These are phyloP conservation scores for Suhomyces panamericanus DNA, from an alignment of 1,139 yeast species.

Conservation along the genomic window DNA sequence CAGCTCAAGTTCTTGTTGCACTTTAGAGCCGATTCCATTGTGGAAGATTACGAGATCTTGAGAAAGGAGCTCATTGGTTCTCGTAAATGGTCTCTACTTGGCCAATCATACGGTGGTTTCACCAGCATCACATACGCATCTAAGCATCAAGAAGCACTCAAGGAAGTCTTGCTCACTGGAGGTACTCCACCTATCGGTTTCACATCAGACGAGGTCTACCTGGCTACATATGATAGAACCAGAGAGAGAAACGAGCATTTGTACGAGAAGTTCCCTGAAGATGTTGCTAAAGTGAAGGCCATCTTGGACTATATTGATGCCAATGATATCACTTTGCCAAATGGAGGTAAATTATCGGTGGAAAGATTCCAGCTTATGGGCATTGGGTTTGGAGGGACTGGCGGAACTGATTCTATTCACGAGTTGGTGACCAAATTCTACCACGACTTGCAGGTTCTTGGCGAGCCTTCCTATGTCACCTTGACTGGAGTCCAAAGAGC, in stretches of 20 bases:
- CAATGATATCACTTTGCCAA: slow-evolving; percentile 40
- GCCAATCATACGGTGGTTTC: slow-evolving; percentile 63
- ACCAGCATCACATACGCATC: slow-evolving; percentile 52
- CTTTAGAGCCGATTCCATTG: slow-evolving; percentile 55
- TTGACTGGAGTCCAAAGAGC: slow-evolving; percentile 32
- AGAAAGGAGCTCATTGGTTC: slow-evolving; percentile 36
- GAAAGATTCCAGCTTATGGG: slow-evolving; percentile 58
- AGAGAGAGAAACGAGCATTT: slow-evolving; percentile 49
- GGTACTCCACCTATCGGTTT: slow-evolving; percentile 55
- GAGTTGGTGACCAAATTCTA: slow-evolving; percentile 38
- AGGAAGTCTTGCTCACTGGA: slow-evolving; percentile 50
- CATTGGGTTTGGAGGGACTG: slow-evolving; percentile 47
- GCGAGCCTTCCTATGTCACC: slow-evolving; percentile 37
- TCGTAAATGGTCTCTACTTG: slow-evolving; percentile 51
- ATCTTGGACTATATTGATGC: slow-evolving; percentile 38
- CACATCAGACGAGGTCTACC: slow-evolving; percentile 49
- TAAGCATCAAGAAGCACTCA: slow-evolving; percentile 38
- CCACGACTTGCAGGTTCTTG: slow-evolving; percentile 36
- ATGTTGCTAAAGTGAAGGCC: slow-evolving; percentile 34
- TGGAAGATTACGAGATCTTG: slow-evolving; percentile 50
- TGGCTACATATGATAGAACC: slow-evolving; percentile 47
- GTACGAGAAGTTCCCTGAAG: slow-evolving; percentile 51
- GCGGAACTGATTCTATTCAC: slow-evolving; percentile 52
- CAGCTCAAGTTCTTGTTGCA: slow-evolving; percentile 41
- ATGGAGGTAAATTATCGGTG: slow-evolving; percentile 50